Evolutionary conservation across 331 rosid species (phyloP).

Genomic region (Quercus tomentella): DNA sequence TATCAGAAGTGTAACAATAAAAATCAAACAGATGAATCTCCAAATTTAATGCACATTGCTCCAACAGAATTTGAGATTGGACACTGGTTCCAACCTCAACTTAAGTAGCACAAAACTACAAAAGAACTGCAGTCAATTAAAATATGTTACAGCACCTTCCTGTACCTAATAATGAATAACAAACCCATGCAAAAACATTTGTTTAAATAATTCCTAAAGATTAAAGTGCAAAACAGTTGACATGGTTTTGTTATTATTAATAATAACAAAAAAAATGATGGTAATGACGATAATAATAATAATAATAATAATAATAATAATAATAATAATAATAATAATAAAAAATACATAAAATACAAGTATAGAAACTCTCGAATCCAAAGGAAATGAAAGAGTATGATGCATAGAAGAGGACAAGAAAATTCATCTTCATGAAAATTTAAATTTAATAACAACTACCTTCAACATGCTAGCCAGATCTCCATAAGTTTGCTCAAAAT

Average conservation of each 20-base stretch:
- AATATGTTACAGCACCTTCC: conserved; percentile 5
- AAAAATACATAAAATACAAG: background rate
- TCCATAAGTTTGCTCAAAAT: conserved; percentile 90
- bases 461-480: conserved; percentile 92
- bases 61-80: background rate
- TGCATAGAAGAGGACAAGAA: background rate
- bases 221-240: background rate
- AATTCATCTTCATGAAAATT: background rate
- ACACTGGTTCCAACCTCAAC: background rate
- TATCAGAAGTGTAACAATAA: background rate
- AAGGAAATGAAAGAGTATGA: background rate
- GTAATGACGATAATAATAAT: no score
- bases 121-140: background rate
- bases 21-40: background rate
- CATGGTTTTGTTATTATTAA: background rate
- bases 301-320: no score
- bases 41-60: background rate
- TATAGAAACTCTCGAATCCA: background rate
- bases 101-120: conserved; percentile 1
- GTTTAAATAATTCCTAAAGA: background rate
- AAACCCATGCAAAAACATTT: background rate
- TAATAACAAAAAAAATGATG: background rate
- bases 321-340: no score
- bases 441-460: conserved; percentile 32
- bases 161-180: background rate